Evolutionary conservation across 345 rosid genomes (phyloP).

Genomic region (Reutealis trisperma): DNA sequence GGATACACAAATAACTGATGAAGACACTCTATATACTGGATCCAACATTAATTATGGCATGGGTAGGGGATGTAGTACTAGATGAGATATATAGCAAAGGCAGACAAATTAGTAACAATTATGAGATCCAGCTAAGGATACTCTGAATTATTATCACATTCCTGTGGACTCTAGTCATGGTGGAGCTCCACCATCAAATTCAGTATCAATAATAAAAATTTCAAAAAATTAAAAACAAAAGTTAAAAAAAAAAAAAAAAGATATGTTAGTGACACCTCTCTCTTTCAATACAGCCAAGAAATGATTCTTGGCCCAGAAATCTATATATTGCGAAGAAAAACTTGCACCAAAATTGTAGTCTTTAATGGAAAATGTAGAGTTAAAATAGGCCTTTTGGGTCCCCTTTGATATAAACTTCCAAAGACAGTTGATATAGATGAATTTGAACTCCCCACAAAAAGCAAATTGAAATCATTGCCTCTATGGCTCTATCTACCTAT

Average conservation of each 20-base stretch:
- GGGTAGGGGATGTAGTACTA: too few relatives aligned
- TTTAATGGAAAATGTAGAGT: conserved; percentile 22
- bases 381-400: conserved; percentile 29
- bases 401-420: conserved; percentile 3
- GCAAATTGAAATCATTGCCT: conserved; percentile 23
- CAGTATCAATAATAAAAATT: conserved; percentile 21
- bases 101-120: conserved; percentile 1
- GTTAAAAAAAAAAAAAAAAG: background rate
- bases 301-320: conserved; percentile 37
- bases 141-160: conserved; percentile 14
- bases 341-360: conserved; percentile 1
- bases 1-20: too few relatives aligned
- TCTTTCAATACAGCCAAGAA: conserved; percentile 17
- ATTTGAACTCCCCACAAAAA: conserved; percentile 1
- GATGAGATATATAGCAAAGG: too few relatives aligned
- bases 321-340: conserved; percentile 24
- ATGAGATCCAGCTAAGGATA: conserved; percentile 48
- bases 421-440: background rate
- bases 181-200: conserved; percentile 31
- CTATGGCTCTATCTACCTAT: background rate
- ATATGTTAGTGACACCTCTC: conserved; percentile 13
- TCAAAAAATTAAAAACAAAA: background rate
- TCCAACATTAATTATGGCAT: too few relatives aligned
- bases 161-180: conserved; percentile 24
- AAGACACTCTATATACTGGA: too few relatives aligned